A percentile compares a stretch with the other conserved stretches of the same genome.
phyloP scores from a whole-genome alignment of 345 rosid species.

The Salix koriyanagi region DNA sequence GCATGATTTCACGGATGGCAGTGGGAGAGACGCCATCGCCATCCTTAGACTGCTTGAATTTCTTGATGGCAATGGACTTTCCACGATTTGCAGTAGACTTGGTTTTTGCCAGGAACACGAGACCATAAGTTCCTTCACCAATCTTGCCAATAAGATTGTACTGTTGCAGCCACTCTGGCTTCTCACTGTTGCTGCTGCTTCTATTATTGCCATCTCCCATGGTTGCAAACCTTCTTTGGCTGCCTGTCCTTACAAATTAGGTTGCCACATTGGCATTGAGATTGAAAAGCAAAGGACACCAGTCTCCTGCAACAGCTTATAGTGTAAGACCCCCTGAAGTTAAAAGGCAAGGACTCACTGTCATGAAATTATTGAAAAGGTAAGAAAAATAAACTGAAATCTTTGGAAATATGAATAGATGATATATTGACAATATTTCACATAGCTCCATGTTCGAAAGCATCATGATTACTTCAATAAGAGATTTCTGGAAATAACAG shows the following conservation, averaged over 20 bases:
- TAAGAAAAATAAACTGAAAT: background rate
- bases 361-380: background rate
- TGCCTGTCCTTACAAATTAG: background rate
- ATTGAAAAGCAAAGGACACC: background rate
- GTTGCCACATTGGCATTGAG: background rate
- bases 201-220: constrained; percentile 59
- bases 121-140: constrained; percentile 99
- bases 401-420: background rate
- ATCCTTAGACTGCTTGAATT: constrained; percentile 97
- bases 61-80: constrained; percentile 89
- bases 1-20: constrained; percentile 98
- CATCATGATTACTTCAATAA: background rate
- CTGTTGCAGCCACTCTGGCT: constrained; percentile 98
- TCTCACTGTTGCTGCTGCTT: constrained; percentile 36
- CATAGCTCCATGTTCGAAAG: background rate
- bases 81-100: constrained; percentile 74
- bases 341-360: background rate
- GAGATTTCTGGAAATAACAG: background rate
- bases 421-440: background rate
- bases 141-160: constrained; percentile 97
- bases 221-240: constrained; percentile 12
- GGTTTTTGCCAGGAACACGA: constrained; percentile 87
- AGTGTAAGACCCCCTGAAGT: background rate
- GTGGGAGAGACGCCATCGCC: constrained; percentile 99
- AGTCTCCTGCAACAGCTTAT: background rate